Percentiles rank a stretch among this genome's conserved stretches.
Evolutionary conservation across 495 filamentous ascomycete species (phyloP).

Genomic region (Aspergillus coremiiformis): DNA sequence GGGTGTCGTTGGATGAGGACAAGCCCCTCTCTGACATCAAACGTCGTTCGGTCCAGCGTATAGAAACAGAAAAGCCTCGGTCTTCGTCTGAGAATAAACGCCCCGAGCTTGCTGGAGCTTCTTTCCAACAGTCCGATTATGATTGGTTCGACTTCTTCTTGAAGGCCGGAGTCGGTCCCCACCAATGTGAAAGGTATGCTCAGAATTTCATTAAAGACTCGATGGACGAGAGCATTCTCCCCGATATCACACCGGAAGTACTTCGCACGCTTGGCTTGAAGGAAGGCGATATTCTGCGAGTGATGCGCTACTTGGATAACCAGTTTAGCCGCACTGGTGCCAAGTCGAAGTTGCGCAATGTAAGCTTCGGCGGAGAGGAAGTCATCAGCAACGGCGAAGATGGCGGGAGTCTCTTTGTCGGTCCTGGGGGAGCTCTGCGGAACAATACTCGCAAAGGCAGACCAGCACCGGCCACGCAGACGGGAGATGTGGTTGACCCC

Average conservation of each 20-base stretch:
- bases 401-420: slow-evolving; percentile 77
- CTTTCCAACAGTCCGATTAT: slow-evolving; percentile 59
- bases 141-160: slow-evolving; percentile 99
- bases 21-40: slow-evolving; percentile 81
- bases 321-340: slow-evolving; percentile 60
- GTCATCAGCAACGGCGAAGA: slow-evolving; percentile 45
- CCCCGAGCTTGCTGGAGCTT: slow-evolving; percentile 43
- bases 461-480: slow-evolving; percentile 75
- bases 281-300: slow-evolving; percentile 92
- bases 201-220: slow-evolving; percentile 81
- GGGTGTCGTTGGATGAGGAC: slow-evolving; percentile 90
- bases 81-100: slow-evolving; percentile 13
- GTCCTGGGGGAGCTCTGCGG: slow-evolving; percentile 75
- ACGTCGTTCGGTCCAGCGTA: slow-evolving; percentile 32
- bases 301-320: slow-evolving; percentile 82
- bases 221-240: slow-evolving; percentile 87
- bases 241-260: slow-evolving; percentile 74
- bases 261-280: slow-evolving; percentile 82
- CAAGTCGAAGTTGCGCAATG: slow-evolving; percentile 53
- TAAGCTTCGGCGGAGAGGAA: slow-evolving; percentile 54
- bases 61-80: slow-evolving; percentile 19
- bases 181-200: slow-evolving; percentile 89
- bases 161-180: slow-evolving; percentile 77
- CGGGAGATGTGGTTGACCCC: slow-evolving; percentile 76
- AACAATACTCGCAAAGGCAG: slow-evolving; percentile 96